Percentiles rank a stretch among this genome's conserved stretches.
These are phyloP conservation scores for Kodamaea leandrae DNA, from an alignment of 805 yeast species.

Conservation along the genomic window DNA sequence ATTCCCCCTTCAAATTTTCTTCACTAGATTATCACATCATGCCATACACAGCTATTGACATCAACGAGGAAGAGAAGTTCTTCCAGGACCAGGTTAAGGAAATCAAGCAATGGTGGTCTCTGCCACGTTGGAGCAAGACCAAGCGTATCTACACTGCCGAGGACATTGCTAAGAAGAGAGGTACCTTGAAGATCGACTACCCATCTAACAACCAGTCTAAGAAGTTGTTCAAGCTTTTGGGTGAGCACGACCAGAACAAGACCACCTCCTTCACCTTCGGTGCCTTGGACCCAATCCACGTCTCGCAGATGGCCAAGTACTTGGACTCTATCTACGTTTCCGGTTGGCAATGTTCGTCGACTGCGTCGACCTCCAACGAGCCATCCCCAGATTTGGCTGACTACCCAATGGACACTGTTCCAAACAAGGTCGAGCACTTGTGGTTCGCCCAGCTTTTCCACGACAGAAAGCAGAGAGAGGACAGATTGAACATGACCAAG, in stretches of 20 bases:
- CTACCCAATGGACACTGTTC: constrained; percentile 98
- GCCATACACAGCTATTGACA: constrained; percentile 58
- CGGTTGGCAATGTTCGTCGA: constrained; percentile 98
- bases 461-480: constrained; percentile 93
- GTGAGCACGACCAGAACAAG: constrained; percentile 68
- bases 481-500: constrained; percentile 59
- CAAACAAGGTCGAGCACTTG: constrained; percentile 95
- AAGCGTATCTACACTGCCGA: constrained; percentile 85
- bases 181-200: constrained; percentile 67
- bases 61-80: constrained; percentile 59
- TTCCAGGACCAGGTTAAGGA: constrained; percentile 69
- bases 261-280: constrained; percentile 89
- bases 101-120: constrained; percentile 86
- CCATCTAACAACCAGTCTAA: constrained; percentile 80
- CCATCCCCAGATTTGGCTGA: constrained; percentile 99
- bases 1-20: background rate
- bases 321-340: constrained; percentile 90
- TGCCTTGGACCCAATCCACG: constrained; percentile 94
- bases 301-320: constrained; percentile 94
- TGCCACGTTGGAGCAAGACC: constrained; percentile 87
- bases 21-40: constrained; percentile 16
- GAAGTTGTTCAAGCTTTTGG: constrained; percentile 69
- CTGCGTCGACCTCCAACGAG: constrained; percentile 96
- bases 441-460: constrained; percentile 97
- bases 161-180: constrained; percentile 87